Evolutionary conservation across 176 grass and related monocot genomes (phyloP).

Genomic region (Paspalum notatum): DNA sequence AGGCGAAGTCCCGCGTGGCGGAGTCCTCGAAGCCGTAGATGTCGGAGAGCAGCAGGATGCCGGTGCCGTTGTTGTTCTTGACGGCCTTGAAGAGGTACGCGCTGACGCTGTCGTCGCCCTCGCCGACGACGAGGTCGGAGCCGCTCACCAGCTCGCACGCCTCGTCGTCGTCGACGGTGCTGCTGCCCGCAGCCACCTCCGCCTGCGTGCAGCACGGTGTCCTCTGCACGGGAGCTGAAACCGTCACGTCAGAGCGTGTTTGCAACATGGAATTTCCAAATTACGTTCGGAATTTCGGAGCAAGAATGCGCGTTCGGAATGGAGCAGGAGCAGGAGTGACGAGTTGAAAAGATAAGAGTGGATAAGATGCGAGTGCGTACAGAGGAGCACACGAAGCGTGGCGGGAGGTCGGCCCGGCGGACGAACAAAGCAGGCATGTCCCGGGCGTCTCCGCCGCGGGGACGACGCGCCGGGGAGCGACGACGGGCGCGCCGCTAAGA

Average conservation of each 20-base stretch:
- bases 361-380: slow-evolving; percentile 11
- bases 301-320: background rate
- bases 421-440: background rate
- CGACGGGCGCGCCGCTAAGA: background rate
- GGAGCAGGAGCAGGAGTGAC: background rate
- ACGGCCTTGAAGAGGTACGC: slow-evolving; percentile 82
- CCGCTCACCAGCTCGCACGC: slow-evolving; percentile 89
- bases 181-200: slow-evolving; percentile 20
- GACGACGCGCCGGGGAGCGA: background rate
- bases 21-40: slow-evolving; percentile 87
- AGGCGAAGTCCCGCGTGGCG: slow-evolving; percentile 83
- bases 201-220: slow-evolving; percentile 24
- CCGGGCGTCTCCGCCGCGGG: background rate
- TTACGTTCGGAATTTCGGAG: background rate
- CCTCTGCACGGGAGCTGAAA: slow-evolving; percentile 66
- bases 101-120: slow-evolving; percentile 59
- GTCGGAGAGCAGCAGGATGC: slow-evolving; percentile 86
- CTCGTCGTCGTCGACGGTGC: slow-evolving; percentile 67
- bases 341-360: background rate
- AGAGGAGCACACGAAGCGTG: slow-evolving; percentile 17
- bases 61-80: slow-evolving; percentile 95
- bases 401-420: background rate
- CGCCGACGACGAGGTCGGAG: slow-evolving; percentile 73
- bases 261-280: background rate
- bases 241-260: slow-evolving; percentile 61